A percentile compares a stretch with the other conserved stretches of the same genome.
phyloP scores from a whole-genome alignment of 2,329 filamentous ascomycete species.

The Pseudovirgaria hyperparasitica region DNA sequence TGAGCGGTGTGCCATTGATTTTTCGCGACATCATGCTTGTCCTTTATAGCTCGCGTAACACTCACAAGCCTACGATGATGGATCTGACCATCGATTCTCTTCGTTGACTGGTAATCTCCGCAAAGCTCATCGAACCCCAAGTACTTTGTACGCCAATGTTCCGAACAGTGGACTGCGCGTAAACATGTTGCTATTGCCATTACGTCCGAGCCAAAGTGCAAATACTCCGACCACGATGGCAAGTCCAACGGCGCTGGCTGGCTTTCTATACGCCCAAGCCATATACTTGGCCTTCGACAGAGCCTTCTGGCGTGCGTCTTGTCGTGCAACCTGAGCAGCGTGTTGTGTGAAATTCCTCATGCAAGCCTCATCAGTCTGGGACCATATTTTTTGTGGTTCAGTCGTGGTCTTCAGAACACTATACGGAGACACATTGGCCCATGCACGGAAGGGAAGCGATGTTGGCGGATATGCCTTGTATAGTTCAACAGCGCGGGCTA shows the following conservation, averaged over 20 bases:
- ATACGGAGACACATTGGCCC: conserved; percentile 56
- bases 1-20: no score
- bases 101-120: no score
- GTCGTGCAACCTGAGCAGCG: conserved; percentile 54
- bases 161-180: no score
- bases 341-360: conserved; percentile 70
- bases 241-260: conserved; percentile 45
- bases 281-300: conserved; percentile 24
- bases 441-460: conserved; percentile 48
- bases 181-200: no score
- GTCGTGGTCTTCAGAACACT: conserved; percentile 81
- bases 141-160: no score
- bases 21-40: no score
- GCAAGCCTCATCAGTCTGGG: conserved; percentile 50
- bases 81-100: no score
- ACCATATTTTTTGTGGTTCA: conserved; percentile 43
- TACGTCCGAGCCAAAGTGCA: conserved; percentile 23
- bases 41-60: no score
- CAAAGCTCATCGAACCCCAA: no score
- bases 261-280: conserved; percentile 53
- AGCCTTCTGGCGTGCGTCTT: conserved; percentile 44
- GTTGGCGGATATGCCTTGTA: conserved; percentile 59
- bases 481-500: conserved; percentile 51
- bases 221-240: conserved; percentile 27
- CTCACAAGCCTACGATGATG: no score